A percentile compares a stretch with the other conserved stretches of the same genome.
Conservation (phyloP, 2,329 filamentous ascomycete species). For the Botrytis fabae region DNA sequence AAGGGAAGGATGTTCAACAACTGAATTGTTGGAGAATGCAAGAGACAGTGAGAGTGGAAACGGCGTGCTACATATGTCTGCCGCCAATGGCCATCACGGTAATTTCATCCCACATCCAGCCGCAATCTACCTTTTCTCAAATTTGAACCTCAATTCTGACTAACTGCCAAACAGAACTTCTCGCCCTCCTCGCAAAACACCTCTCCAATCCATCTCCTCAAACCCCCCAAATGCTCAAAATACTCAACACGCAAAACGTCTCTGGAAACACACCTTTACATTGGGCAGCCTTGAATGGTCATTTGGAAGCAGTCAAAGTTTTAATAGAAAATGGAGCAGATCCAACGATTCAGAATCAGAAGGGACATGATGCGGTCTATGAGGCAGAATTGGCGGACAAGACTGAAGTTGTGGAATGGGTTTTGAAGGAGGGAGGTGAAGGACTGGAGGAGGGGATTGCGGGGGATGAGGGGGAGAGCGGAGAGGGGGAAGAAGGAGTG, state of each 20-base stretch:
- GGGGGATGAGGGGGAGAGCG: slow-evolving; percentile 31
- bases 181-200: slow-evolving; percentile 48
- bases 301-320: slow-evolving; percentile 75
- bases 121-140: neutral
- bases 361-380: slow-evolving; percentile 78
- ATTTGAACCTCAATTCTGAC: neutral
- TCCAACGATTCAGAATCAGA: slow-evolving; percentile 75
- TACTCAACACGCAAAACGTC: slow-evolving; percentile 70
- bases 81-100: slow-evolving; percentile 86
- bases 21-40: slow-evolving; percentile 68
- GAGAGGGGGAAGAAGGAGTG: slow-evolving; percentile 28
- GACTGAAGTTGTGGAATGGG: slow-evolving; percentile 60
- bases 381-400: slow-evolving; percentile 71
- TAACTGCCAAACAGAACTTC: neutral
- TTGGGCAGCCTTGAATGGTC: slow-evolving; percentile 90
- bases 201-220: slow-evolving; percentile 37
- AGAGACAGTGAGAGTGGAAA: slow-evolving; percentile 77
- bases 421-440: slow-evolving; percentile 44
- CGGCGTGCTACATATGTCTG: slow-evolving; percentile 82
- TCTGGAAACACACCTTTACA: slow-evolving; percentile 90
- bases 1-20: slow-evolving; percentile 58
- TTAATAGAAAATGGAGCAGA: slow-evolving; percentile 77
- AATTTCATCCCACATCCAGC: slow-evolving; percentile 36
- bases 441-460: slow-evolving; percentile 42
- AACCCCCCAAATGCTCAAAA: slow-evolving; percentile 43